Base-by-base conservation (phyloP, 2,329 filamentous ascomycete species). In the Sporothrix brunneoviolacea region DNA sequence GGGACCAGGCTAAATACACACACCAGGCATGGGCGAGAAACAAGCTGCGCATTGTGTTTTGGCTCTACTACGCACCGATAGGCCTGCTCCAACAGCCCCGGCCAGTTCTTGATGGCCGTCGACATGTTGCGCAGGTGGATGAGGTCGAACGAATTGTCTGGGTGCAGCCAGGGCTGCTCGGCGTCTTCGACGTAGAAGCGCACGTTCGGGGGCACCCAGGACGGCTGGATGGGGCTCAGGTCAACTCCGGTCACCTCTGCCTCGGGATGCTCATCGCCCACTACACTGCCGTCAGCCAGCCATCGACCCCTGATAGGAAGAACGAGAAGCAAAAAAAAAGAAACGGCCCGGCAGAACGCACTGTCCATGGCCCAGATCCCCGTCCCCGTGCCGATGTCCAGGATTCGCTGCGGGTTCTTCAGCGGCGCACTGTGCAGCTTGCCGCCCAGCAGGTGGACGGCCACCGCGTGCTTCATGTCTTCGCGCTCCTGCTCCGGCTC, bases 101-200 rank as follows among this genome's bases (percentile, higher is more conserved):
- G 65, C 46, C 67, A 64, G 59, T 82, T 68, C 43, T 69, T 73
- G 41, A 83, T 70, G 2, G 72, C 70, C 62, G 72, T 71, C 13
- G 76, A 73, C 1, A 76, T 75, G 50, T 78, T 73, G 3, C 80
- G 70, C n/a, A 75, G 70, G 60, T 83, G 80, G 13, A 82, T 72
- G 53, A 78, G 80, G 59, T 84, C 79, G 53, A 78, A 82, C 19
- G 42, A 38, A 50, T 74, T 67, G 8, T 68, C 62, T 41, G 74
- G 76, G 50, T 75, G 69, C 50, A 75, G 70, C 13, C 72, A 72
- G 76, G 61, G 59, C 45, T 70, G 71, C 59, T 82, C 78, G 19
- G 76, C 69, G 54, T 58, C 53, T 47, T 58, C 56, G 37, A 58
- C 54, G 13, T 51, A 27, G 37, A 57, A 56, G 28, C 42, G 46